These are phyloP conservation scores for Gossypium thurberi DNA, from an alignment of 345 rosid species.

Conservation along the genomic window DNA sequence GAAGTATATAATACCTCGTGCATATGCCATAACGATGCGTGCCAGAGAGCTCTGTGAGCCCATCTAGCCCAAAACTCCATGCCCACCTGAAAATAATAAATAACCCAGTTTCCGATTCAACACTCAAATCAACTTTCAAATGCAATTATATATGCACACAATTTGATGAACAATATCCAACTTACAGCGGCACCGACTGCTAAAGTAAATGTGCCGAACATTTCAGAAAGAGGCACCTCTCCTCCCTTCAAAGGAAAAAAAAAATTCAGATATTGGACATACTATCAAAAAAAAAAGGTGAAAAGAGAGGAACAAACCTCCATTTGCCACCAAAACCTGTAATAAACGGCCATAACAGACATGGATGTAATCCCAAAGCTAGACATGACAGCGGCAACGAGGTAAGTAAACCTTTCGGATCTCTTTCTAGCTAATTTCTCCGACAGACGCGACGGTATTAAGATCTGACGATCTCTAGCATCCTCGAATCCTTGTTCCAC, in stretches of 20 bases:
- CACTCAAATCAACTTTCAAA: neutral
- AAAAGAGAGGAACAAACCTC: conserved; percentile 41
- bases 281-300: neutral
- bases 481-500: conserved; percentile 14
- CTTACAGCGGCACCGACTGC: conserved; percentile 95
- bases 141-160: neutral
- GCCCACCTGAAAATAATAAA: conserved; percentile 51
- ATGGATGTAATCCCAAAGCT: conserved; percentile 78
- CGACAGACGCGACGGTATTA: conserved; percentile 26
- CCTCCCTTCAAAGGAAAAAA: conserved; percentile 40
- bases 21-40: conserved; percentile 86
- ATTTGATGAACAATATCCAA: neutral
- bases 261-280: neutral
- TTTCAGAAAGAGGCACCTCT: conserved; percentile 61
- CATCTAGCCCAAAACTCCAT: conserved; percentile 99
- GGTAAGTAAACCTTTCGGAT: conserved; percentile 73
- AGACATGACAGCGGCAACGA: conserved; percentile 83
- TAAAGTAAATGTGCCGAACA: conserved; percentile 86
- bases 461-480: conserved; percentile 21
- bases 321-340: conserved; percentile 84
- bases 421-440: conserved; percentile 58
- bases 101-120: conserved; percentile 7
- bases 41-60: conserved; percentile 96
- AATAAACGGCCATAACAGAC: conserved; percentile 79
- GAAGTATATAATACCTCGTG: conserved; percentile 48